Evolutionary conservation across 2,329 filamentous ascomycete genomes (phyloP).

Genomic region (Aspergillus piperis): DNA sequence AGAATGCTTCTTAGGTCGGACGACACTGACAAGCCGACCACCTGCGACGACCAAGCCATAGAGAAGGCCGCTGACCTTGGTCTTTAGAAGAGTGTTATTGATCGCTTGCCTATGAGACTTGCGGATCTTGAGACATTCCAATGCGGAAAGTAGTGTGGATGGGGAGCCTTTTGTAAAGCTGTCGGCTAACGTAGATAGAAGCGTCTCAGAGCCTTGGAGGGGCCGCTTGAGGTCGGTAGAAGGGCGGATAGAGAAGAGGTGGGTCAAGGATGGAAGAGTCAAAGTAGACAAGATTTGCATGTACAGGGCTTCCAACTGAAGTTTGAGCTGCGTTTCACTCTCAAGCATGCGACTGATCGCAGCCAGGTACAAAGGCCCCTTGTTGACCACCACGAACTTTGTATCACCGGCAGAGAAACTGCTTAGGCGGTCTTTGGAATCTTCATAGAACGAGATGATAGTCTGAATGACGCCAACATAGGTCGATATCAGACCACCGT

Average conservation of each 20-base stretch:
- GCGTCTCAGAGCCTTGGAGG: conserved; percentile 83
- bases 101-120: conserved; percentile 85
- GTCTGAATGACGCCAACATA: conserved; percentile 96
- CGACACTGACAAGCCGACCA: conserved; percentile 89
- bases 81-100: conserved; percentile 82
- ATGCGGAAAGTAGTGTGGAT: conserved; percentile 80
- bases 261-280: conserved; percentile 81
- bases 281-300: conserved; percentile 98
- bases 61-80: conserved; percentile 73
- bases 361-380: conserved; percentile 87
- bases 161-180: conserved; percentile 92
- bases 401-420: conserved; percentile 85
- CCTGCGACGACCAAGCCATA: conserved; percentile 94
- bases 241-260: conserved; percentile 84
- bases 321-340: conserved; percentile 81
- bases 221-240: conserved; percentile 92
- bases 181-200: conserved; percentile 89
- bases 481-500: conserved; percentile 83
- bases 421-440: conserved; percentile 71
- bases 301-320: conserved; percentile 89
- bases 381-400: conserved; percentile 80
- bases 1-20: conserved; percentile 90
- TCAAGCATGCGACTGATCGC: conserved; percentile 92
- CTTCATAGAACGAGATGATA: conserved; percentile 95
- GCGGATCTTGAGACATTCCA: conserved; percentile 90